Percentiles rank a stretch among this genome's conserved stretches.
Evolutionary conservation across 2,329 filamentous ascomycete species (phyloP).

Genomic region (Aciculosporium take): DNA sequence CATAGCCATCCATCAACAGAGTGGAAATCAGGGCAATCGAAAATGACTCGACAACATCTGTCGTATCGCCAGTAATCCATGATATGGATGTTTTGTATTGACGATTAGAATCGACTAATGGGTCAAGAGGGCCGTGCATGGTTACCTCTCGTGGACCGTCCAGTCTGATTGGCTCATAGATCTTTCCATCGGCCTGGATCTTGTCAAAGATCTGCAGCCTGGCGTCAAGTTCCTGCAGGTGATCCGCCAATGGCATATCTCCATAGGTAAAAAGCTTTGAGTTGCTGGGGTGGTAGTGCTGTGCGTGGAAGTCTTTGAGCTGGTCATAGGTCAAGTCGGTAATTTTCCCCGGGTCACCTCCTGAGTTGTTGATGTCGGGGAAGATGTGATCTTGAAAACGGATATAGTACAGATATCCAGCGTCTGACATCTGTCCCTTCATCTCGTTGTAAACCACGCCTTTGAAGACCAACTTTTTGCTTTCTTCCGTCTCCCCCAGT

Average conservation of each 20-base stretch:
- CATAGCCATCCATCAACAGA: conserved; percentile 83
- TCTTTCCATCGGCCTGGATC: conserved; percentile 53
- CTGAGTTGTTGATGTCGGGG: conserved; percentile 89
- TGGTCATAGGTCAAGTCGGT: conserved; percentile 89
- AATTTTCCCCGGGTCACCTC: conserved; percentile 90
- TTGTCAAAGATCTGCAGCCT: conserved; percentile 61
- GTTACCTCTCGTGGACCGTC: conserved; percentile 54
- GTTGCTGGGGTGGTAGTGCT: conserved; percentile 96
- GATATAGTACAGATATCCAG: conserved; percentile 91
- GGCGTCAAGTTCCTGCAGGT: conserved; percentile 64
- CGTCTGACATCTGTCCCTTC: conserved; percentile 98
- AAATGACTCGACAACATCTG: conserved; percentile 77
- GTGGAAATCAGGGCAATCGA: conserved; percentile 70
- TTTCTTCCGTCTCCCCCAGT: conserved; percentile 39
- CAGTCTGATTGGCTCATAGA: conserved; percentile 65
- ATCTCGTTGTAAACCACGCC: conserved; percentile 99
- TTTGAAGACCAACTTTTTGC: conserved; percentile 76
- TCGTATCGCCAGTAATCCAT: conserved; percentile 77
- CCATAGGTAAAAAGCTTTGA: conserved; percentile 93
- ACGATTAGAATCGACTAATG: conserved; percentile 68
- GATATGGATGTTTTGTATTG: conserved; percentile 91
- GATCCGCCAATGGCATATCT: conserved; percentile 71
- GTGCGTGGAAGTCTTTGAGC: conserved; percentile 72
- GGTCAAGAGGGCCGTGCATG: conserved; percentile 70
- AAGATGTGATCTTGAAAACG: conserved; percentile 90